A percentile compares a stretch with the other conserved stretches of the same genome.
phyloP scores from a whole-genome alignment of 345 rosid species.

The Lepidium africanum region DNA sequence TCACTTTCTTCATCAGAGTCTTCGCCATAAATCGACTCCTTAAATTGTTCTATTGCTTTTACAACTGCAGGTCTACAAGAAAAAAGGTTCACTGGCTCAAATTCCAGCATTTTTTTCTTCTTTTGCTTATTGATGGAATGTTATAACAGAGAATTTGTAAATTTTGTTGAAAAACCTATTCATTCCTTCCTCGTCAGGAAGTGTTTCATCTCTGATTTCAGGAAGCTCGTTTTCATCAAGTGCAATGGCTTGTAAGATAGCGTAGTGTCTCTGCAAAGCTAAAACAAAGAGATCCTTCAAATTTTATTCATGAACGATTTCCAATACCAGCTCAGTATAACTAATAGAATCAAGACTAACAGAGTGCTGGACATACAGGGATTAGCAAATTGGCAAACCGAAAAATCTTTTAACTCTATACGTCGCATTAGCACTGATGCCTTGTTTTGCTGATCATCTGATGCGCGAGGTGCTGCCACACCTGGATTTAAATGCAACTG shows the following conservation, averaged over 20 bases:
- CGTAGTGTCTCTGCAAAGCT: slow-evolving; percentile 95
- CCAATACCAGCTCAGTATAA: slow-evolving; percentile 1
- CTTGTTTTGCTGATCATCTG: slow-evolving; percentile 64
- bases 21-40: slow-evolving; percentile 67
- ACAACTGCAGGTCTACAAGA: slow-evolving; percentile 48
- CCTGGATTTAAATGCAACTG: slow-evolving; percentile 48
- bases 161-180: slow-evolving; percentile 37
- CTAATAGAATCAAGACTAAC: neutral
- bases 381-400: slow-evolving; percentile 72
- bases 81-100: neutral
- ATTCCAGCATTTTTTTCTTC: neutral
- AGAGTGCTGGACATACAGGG: slow-evolving; percentile 45
- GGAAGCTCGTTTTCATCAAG: slow-evolving; percentile 75
- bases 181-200: slow-evolving; percentile 89
- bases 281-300: slow-evolving; percentile 21
- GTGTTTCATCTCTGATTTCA: slow-evolving; percentile 63
- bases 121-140: neutral
- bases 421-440: slow-evolving; percentile 75
- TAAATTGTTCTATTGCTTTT: slow-evolving; percentile 70
- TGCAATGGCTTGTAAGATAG: slow-evolving; percentile 78
- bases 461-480: slow-evolving; percentile 49
- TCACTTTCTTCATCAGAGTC: slow-evolving; percentile 49
- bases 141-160: neutral
- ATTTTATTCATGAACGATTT: neutral
- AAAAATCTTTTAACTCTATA: slow-evolving; percentile 64